Evolutionary conservation across 2,329 filamentous ascomycete genomes (phyloP).

Genomic region (Venturia carpophila): DNA sequence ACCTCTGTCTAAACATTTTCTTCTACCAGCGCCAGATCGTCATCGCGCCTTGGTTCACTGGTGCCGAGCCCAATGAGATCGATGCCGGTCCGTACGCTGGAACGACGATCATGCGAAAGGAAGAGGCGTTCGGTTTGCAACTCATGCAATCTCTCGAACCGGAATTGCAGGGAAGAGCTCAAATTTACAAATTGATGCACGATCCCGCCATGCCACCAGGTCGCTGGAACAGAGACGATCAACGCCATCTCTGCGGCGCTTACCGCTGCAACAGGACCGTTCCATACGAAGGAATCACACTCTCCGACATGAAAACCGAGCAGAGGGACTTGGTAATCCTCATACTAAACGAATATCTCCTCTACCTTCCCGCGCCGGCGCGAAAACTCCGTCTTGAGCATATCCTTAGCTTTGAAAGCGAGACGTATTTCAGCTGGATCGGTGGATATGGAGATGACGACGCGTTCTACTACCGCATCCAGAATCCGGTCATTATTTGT

Average conservation of each 20-base stretch:
- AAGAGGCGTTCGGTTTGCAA: conserved; percentile 56
- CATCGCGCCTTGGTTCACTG: conserved; percentile 68
- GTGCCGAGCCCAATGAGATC: conserved; percentile 70
- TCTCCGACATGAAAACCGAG: conserved; percentile 39
- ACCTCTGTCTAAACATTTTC: conserved; percentile 66
- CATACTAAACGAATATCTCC: conserved; percentile 57
- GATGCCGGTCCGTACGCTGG: conserved; percentile 56
- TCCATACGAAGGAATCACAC: conserved; percentile 59
- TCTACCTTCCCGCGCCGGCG: conserved; percentile 56
- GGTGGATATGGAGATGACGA: conserved; percentile 59
- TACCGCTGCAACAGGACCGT: conserved; percentile 71
- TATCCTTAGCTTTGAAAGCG: conserved; percentile 49
- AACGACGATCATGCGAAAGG: conserved; percentile 56
- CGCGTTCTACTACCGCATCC: conserved; percentile 69
- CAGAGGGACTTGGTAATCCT: conserved; percentile 50
- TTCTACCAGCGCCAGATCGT: conserved; percentile 58
- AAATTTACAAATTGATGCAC: conserved; percentile 51
- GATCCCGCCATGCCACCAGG: conserved; percentile 51
- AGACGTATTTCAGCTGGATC: conserved; percentile 77
- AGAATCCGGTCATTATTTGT: conserved; percentile 64
- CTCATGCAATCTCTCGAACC: conserved; percentile 58
- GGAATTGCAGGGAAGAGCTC: conserved; percentile 43
- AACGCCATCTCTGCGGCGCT: conserved; percentile 69
- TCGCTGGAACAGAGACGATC: conserved; percentile 74
- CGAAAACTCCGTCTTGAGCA: conserved; percentile 48